phyloP scores from a whole-genome alignment of 345 rosid genomes.

The Luvunga scandens region DNA sequence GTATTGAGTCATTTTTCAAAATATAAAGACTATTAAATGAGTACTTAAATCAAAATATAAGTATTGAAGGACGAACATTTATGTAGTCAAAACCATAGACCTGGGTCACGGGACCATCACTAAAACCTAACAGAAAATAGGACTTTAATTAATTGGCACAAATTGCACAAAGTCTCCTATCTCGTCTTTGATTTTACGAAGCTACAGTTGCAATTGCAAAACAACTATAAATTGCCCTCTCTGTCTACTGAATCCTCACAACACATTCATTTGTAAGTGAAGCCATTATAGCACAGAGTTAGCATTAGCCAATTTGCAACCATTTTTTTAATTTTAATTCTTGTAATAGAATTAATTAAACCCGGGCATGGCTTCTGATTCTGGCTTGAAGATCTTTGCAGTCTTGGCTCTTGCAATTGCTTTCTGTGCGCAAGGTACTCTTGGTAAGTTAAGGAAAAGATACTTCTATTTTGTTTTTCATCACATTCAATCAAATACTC shows the following conservation, averaged over 20 bases:
- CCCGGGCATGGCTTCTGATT: constrained; percentile 32
- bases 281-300: background rate
- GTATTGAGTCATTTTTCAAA: no score
- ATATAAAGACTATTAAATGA: no score
- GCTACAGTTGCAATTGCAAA: constrained; percentile 1
- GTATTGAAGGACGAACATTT: no score
- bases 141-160: background rate
- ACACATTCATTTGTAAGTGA: background rate
- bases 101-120: no score
- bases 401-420: constrained; percentile 29
- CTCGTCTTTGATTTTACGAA: background rate
- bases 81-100: background rate
- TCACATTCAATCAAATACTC: no score
- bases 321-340: background rate
- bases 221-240: constrained; percentile 7
- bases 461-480: background rate
- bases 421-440: constrained; percentile 25
- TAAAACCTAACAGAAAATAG: background rate
- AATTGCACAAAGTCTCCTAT: background rate
- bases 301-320: background rate
- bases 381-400: constrained; percentile 19
- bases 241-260: background rate
- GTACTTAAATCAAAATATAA: no score
- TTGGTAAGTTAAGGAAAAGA: constrained; percentile 19
- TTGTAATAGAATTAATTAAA: background rate